phyloP scores from a whole-genome alignment of 441 rosid species.

The Gossypium davidsonii region DNA sequence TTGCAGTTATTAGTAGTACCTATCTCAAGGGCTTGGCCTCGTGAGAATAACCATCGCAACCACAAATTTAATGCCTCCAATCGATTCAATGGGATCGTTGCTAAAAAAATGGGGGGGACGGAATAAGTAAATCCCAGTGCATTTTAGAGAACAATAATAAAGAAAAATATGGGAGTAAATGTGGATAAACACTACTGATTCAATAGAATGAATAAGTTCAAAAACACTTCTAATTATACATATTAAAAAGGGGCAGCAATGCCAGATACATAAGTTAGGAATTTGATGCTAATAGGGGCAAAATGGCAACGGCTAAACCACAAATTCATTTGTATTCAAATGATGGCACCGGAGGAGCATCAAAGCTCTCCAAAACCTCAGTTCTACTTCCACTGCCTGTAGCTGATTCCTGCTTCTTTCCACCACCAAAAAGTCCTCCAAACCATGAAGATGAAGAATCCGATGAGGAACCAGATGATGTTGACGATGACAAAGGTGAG shows the following conservation, averaged over 20 bases:
- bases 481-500: not conserved
- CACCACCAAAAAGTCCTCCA: slow-evolving; percentile 46
- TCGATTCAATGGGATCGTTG: too few relatives aligned
- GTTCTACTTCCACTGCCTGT: slow-evolving; percentile 29
- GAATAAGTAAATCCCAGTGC: too few relatives aligned
- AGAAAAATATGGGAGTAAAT: not conserved
- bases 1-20: too few relatives aligned
- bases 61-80: too few relatives aligned
- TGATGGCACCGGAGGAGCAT: slow-evolving; percentile 42
- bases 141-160: too few relatives aligned
- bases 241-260: not conserved
- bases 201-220: not conserved
- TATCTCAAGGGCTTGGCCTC: too few relatives aligned
- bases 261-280: not conserved
- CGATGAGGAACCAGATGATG: slow-evolving; percentile 13
- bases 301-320: not conserved
- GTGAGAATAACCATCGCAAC: too few relatives aligned
- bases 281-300: not conserved
- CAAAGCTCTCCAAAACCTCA: slow-evolving; percentile 41
- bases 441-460: slow-evolving; percentile 38
- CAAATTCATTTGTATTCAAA: slow-evolving; percentile 39
- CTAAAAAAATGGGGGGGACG: too few relatives aligned
- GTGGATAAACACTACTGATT: not conserved
- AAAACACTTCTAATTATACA: not conserved
- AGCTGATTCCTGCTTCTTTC: slow-evolving; percentile 31